phyloP scores from a whole-genome alignment of 202 grass and related monocot genomes.

The Setaria italica region DNA sequence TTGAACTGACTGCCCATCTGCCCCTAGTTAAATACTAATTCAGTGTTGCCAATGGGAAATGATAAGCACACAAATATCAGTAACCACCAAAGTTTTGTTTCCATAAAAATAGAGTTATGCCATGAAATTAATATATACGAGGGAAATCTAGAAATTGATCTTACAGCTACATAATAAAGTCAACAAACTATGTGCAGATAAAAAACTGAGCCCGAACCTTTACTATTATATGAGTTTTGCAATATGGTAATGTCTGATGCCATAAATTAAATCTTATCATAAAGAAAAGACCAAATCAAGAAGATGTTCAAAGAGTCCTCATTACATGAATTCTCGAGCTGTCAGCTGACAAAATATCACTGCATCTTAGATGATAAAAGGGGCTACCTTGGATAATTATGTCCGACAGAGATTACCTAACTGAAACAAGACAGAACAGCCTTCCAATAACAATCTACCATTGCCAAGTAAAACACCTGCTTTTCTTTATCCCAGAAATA shows the following conservation, averaged over 20 bases:
- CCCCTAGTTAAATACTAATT: constrained; percentile 12
- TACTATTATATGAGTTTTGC: not conserved
- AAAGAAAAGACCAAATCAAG: constrained; percentile 23
- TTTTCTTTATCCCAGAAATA: not conserved
- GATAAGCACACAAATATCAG: constrained; percentile 30
- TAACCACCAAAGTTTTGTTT: not conserved
- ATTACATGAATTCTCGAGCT: not conserved
- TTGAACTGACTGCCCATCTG: not conserved
- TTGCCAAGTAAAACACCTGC: not conserved
- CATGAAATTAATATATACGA: not conserved
- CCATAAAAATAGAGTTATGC: not conserved
- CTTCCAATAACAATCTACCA: not conserved
- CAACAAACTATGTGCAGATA: not conserved
- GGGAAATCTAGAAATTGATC: not conserved
- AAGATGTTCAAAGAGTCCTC: not conserved
- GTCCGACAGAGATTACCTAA: not conserved
- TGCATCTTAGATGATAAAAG: constrained; percentile 13
- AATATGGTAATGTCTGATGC: not conserved
- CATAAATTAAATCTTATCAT: not conserved
- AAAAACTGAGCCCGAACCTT: not conserved
- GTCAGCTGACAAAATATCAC: constrained; percentile 26
- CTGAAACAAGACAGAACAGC: constrained; percentile 15
- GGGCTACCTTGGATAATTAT: constrained; percentile 2
- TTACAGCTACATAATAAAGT: not conserved
- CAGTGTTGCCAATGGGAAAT: constrained; percentile 18